Percentiles rank a stretch among this genome's conserved stretches.
Conservation (phyloP, 148 eudicot species). For the Vaccinium macrocarpon region DNA sequence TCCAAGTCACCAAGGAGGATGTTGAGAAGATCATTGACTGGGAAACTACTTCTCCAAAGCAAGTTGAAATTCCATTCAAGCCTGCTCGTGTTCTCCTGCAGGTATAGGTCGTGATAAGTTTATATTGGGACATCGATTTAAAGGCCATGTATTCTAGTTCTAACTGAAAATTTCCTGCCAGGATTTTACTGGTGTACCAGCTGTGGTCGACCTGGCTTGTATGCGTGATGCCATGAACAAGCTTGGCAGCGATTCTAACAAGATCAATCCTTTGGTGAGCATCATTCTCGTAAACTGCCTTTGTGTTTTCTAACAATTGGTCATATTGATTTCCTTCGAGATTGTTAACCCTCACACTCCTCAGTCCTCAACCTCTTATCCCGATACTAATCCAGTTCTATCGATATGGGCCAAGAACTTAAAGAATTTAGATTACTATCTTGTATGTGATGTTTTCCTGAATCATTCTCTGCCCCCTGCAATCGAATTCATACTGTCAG, state of each 20-base stretch:
- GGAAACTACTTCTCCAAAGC: slow-evolving; percentile 60
- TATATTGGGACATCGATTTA: not conserved
- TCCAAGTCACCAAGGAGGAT: slow-evolving; percentile 65
- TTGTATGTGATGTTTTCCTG: not conserved
- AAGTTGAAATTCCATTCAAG: slow-evolving; percentile 70
- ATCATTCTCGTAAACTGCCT: slow-evolving; percentile 2
- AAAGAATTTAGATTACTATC: not conserved
- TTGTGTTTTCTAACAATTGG: not conserved
- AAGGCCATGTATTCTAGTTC: not conserved
- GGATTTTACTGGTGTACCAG: slow-evolving; percentile 73
- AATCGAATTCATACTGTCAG: not conserved
- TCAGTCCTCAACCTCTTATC: not conserved
- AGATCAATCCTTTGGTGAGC: slow-evolving; percentile 64
- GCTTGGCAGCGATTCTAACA: slow-evolving; percentile 59
- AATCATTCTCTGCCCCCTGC: not conserved
- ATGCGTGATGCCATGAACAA: slow-evolving; percentile 74
- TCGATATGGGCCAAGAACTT: not conserved
- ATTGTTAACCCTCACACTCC: not conserved
- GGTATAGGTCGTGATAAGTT: slow-evolving; percentile 27
- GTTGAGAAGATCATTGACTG: slow-evolving; percentile 71
- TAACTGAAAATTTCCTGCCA: slow-evolving; percentile 19
- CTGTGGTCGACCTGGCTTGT: slow-evolving; percentile 60
- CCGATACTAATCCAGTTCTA: not conserved
- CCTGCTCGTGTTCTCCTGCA: slow-evolving; percentile 72
- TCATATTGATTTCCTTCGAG: not conserved